phyloP scores from a whole-genome alignment of 306 rosid species.

The peach (Prunus persica) region DNA sequence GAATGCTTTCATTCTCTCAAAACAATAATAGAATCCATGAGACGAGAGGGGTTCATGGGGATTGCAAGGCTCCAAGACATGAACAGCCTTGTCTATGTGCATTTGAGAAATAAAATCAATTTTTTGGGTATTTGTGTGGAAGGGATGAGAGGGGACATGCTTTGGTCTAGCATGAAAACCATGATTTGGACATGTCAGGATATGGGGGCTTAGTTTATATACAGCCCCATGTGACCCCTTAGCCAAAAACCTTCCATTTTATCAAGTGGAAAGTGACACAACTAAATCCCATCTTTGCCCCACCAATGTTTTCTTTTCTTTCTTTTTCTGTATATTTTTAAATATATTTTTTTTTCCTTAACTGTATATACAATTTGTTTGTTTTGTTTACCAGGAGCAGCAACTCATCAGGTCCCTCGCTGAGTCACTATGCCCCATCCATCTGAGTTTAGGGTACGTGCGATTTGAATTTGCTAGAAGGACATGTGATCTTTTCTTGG shows the following conservation, averaged over 20 bases:
- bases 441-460: neutral
- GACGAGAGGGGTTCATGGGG: neutral
- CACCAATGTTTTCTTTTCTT: neutral
- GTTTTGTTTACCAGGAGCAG: neutral
- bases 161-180: conserved; percentile 13
- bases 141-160: conserved; percentile 18
- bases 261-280: conserved; percentile 19
- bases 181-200: conserved; percentile 34
- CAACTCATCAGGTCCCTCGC: neutral
- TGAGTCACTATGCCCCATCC: neutral
- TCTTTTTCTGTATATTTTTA: neutral
- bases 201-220: conserved; percentile 11
- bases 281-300: conserved; percentile 10
- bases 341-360: neutral
- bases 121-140: conserved; percentile 13
- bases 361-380: neutral
- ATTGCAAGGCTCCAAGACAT: conserved; percentile 9
- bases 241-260: neutral
- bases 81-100: neutral
- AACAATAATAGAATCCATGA: conserved; percentile 1
- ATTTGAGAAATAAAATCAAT: neutral
- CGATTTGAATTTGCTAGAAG: no score
- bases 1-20: neutral
- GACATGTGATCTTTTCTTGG: no score
- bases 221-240: conserved; percentile 28